Evolutionary conservation across 1,284 basidiomycete genomes (phyloP), one percentile per base, ranked within the genome.

Genomic region (Ceratobasidium papillatum): DNA sequence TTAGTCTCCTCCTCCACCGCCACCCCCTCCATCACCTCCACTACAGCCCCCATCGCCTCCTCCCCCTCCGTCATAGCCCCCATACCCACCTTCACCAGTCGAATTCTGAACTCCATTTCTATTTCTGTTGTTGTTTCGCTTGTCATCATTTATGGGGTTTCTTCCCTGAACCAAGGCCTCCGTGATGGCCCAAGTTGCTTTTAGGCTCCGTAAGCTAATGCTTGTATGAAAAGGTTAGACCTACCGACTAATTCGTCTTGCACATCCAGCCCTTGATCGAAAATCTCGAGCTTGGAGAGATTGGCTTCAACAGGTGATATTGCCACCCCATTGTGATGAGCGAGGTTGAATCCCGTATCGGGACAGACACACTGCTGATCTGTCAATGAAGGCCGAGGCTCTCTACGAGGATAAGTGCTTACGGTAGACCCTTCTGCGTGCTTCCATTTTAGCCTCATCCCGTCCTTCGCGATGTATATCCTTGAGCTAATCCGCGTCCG

Each of bases 401-500:
- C 19, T 4, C 14, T n/a, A 30, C n/a, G 43, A 51, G 32, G 5
- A 30, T 19, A 17, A 34, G 30, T 14, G 22, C 63, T 49, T 36
- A 43, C 47, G 2, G 45, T 47, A 25, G 51, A 30, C 2, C 63
- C 63, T 11, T 25, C 43, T 14, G 25, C 17, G 12, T 65, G 49
- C 38, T 65, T 65, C 63, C 63, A 65, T 36, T 65, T 65, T 19
- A 52, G 63, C 27, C n/a, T 65, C 27, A 51, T 51, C 5, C 63
- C 45, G 32, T 64, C n/a, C 43, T 36, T 51, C 5, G 65, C 27
- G n/a, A 14, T 41, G 49, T 54, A 68, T 11, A 32, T 30, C 8
- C 65, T 54, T 14, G 65, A 68, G 19, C 47, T 68, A 51, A n/a
- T 52, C n/a, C 32, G 30, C 30, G 22, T 17, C 52, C 34, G 5